Conservation (phyloP, 2,329 filamentous ascomycete genomes). For the Fusarium buharicum region DNA sequence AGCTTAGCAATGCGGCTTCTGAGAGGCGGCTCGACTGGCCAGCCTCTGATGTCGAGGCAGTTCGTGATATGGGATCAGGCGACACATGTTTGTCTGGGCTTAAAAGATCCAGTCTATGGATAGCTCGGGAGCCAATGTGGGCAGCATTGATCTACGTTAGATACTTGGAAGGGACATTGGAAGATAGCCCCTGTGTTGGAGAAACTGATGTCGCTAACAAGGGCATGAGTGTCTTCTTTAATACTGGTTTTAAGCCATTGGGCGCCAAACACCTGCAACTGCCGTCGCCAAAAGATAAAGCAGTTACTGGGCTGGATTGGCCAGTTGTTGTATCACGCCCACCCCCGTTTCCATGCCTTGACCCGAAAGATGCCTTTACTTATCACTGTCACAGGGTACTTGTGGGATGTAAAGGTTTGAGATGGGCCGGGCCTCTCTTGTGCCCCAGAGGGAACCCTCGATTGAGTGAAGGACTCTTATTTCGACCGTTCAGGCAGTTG, state of each 20-base stretch:
- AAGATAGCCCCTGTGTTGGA: conserved; percentile 14
- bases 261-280: neutral
- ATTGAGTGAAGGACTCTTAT: conserved; percentile 16
- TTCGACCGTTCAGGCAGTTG: conserved; percentile 22
- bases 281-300: neutral
- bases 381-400: conserved; percentile 16
- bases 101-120: conserved; percentile 2
- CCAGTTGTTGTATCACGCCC: neutral
- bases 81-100: neutral
- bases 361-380: conserved; percentile 1
- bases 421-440: conserved; percentile 12
- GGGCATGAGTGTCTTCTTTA: conserved; percentile 12
- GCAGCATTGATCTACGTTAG: conserved; percentile 17
- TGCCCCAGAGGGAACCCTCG: neutral
- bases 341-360: neutral
- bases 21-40: conserved; percentile 26
- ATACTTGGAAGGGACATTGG: neutral
- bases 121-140: conserved; percentile 18
- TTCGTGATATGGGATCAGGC: conserved; percentile 21
- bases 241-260: conserved; percentile 16
- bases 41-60: neutral
- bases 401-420: conserved; percentile 6
- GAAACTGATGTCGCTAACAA: conserved; percentile 2
- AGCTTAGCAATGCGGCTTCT: conserved; percentile 23
- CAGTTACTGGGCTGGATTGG: neutral